Evolutionary conservation across 768 basidiomycete genomes (phyloP).

Genomic region (Peribolospora baueri): DNA sequence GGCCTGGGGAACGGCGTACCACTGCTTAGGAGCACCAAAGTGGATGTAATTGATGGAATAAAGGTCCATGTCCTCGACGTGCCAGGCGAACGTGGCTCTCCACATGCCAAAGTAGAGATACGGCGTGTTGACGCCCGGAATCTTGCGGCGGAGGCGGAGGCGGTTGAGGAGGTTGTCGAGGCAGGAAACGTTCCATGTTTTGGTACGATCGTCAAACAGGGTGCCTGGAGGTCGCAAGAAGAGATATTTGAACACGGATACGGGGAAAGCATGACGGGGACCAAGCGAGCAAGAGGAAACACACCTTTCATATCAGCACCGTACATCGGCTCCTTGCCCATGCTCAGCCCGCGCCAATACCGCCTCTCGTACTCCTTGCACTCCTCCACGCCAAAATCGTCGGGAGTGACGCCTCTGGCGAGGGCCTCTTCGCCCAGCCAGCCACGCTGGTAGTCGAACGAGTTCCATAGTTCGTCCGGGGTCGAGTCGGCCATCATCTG

Average conservation of each 20-base stretch:
- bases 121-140: slow-evolving; percentile 90
- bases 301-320: slow-evolving; percentile 82
- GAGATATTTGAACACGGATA: slow-evolving; percentile 31
- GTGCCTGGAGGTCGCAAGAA: slow-evolving; percentile 14
- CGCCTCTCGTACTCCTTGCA: slow-evolving; percentile 66
- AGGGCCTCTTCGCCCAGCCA: neutral
- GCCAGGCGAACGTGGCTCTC: slow-evolving; percentile 96
- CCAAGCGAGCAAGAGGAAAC: slow-evolving; percentile 14
- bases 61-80: slow-evolving; percentile 97
- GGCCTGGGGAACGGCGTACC: slow-evolving; percentile 87
- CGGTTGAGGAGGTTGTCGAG: slow-evolving; percentile 67
- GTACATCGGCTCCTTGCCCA: slow-evolving; percentile 87
- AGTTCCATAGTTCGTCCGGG: slow-evolving; percentile 11
- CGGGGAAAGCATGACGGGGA: neutral
- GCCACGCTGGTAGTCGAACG: slow-evolving; percentile 7
- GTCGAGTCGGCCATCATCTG: slow-evolving; percentile 4
- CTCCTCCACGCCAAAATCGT: slow-evolving; percentile 69
- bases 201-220: slow-evolving; percentile 45
- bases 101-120: slow-evolving; percentile 99
- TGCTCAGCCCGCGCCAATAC: slow-evolving; percentile 74
- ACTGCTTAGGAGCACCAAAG: slow-evolving; percentile 80
- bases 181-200: slow-evolving; percentile 77
- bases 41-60: slow-evolving; percentile 99
- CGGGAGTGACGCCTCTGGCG: slow-evolving; percentile 30
- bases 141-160: slow-evolving; percentile 40